Base-by-base conservation (phyloP, 164 flowering plant species). In the Chimonanthus praecox region DNA sequence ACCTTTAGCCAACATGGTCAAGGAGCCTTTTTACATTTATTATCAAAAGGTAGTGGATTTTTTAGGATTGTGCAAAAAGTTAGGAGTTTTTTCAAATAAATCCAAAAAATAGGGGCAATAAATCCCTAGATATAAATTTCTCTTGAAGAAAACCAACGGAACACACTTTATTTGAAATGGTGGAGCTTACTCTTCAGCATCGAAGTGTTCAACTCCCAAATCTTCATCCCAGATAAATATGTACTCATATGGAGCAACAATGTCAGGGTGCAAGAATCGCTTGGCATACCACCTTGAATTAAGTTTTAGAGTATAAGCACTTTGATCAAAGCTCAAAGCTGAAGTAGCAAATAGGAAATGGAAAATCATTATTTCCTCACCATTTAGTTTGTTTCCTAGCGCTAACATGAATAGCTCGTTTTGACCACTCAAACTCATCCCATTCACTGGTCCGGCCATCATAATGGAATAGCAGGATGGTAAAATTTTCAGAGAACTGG, bases 191-290 rank as follows among this genome's bases (percentile, higher is more conserved):
- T 86, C 85, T 82, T 91, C 94, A 11, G 94, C 92, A 82, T 92
- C 60, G 65, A 96, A 96, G 78, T 96, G 86, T 78, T 94, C 96
- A 47, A 96, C 89, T 10, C 98, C 99, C 4, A 96, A 82, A 77
- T 96, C 99, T 83, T 96, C 99, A 84, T 96, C 99, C 99, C 99
- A 96, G 44, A 96, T 87, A 78, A 96, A 96, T 66, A 96, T 90
- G 77, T 91, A 96, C 15, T 96, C 99, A 76, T 91, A 94, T 8
- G 90, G 72, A 3, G 99, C 97, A 71, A 96, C 92, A 78, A 96
- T 86, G 78, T 92, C 93, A 18, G 98, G 99, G 80, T 96, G 98
- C 83, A 96, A 78, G 83, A 94, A 96, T 13, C 99, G 82, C 80
- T 96, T 96, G 3, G 98, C 98, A 80, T 89, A 94, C 99, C 98